Evolutionary conservation across 495 filamentous ascomycete species (phyloP).

Genomic region (Pseudotulostoma volvatum): DNA sequence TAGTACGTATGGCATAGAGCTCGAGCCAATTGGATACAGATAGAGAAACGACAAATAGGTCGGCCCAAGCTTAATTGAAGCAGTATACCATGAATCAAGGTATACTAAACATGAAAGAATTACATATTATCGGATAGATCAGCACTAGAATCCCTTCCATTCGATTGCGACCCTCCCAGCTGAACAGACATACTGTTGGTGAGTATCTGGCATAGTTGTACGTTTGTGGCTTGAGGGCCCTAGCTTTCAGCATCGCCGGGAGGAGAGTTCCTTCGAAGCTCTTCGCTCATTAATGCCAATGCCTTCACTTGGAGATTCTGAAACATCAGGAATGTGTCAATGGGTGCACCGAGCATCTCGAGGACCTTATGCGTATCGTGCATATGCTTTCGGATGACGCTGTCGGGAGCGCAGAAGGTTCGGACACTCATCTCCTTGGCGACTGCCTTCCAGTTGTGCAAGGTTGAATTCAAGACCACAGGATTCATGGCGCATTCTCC

Average conservation of each 20-base stretch:
- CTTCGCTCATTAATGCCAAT: slow-evolving; percentile 16
- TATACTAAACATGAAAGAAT: no score
- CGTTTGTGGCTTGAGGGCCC: not conserved
- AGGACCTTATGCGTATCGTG: slow-evolving; percentile 35
- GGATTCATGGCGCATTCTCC: slow-evolving; percentile 23
- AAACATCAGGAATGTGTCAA: slow-evolving; percentile 22
- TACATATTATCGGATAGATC: no score
- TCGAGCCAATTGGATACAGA: no score
- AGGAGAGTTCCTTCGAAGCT: slow-evolving; percentile 9
- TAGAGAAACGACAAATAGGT: no score
- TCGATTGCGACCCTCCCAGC: no score
- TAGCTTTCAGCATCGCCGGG: not conserved
- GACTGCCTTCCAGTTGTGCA: slow-evolving; percentile 35
- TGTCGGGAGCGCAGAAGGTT: slow-evolving; percentile 39
- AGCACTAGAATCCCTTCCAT: no score
- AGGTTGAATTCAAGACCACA: slow-evolving; percentile 27
- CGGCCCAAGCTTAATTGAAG: no score
- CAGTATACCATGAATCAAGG: no score
- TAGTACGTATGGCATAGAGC: no score
- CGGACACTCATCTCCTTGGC: slow-evolving; percentile 36
- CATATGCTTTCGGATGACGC: slow-evolving; percentile 36
- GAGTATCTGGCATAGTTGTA: no score
- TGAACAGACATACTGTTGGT: no score
- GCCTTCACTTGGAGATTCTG: slow-evolving; percentile 20
- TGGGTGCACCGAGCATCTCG: slow-evolving; percentile 33